phyloP scores from a whole-genome alignment of 2,329 filamentous ascomycete genomes.

The Trichophaea hybrida region DNA sequence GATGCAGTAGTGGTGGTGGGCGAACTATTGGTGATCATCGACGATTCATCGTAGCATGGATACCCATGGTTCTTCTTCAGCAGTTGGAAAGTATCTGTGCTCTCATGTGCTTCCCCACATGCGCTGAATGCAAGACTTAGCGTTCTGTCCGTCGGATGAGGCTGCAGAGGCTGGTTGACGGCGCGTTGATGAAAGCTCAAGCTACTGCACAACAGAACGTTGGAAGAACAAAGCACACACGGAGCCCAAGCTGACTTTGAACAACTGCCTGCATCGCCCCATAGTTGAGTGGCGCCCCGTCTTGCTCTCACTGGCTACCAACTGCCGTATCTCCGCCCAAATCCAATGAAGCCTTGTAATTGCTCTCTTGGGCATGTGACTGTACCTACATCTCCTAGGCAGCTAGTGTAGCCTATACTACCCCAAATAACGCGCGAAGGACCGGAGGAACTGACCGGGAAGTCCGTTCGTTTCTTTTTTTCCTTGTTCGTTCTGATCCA shows the following conservation, averaged over 20 bases:
- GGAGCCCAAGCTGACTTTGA: not conserved
- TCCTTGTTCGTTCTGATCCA: not conserved
- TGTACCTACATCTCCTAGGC: not conserved
- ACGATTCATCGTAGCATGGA: not conserved
- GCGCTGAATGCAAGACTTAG: not conserved
- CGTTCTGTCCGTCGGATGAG: not conserved
- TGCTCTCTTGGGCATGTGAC: not conserved
- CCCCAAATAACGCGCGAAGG: not conserved
- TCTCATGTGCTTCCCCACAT: not conserved
- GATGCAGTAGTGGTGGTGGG: not conserved
- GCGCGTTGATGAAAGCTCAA: not conserved
- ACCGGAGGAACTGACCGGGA: not conserved
- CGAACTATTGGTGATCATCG: not conserved
- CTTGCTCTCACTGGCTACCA: not conserved
- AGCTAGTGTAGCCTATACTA: not conserved
- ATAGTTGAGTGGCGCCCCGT: not conserved
- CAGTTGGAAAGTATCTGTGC: not conserved
- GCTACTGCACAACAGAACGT: not conserved
- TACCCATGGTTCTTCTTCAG: not conserved
- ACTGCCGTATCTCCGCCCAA: not conserved
- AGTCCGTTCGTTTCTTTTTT: not conserved
- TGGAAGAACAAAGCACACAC: not conserved
- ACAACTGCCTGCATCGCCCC: too few species aligned
- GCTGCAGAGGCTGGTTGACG: not conserved
- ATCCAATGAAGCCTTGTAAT: not conserved